phyloP scores from a whole-genome alignment of 202 grass and related monocot genomes.

The Dendrocalamus latiflorus region DNA sequence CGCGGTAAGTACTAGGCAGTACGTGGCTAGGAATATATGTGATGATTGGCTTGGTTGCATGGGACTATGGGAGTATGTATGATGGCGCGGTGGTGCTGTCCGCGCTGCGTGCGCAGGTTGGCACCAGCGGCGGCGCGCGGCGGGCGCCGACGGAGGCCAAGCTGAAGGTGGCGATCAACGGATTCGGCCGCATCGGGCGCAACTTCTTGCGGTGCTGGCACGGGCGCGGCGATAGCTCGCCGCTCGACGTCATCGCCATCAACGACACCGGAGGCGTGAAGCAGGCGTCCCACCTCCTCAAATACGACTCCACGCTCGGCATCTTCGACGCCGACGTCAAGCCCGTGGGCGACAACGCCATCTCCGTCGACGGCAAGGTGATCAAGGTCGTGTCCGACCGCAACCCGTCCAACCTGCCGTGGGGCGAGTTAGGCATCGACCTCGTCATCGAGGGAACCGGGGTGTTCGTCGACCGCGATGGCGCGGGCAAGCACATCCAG shows the following conservation, averaged over 20 bases:
- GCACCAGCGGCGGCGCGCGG: constrained; percentile 36
- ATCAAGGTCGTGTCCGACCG: constrained; percentile 85
- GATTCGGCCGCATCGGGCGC: constrained; percentile 89
- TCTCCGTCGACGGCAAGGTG: too few relatives aligned
- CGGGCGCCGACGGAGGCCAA: constrained; percentile 75
- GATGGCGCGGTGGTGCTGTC: background rate
- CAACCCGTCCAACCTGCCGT: constrained; percentile 71
- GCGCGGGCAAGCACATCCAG: constrained; percentile 90
- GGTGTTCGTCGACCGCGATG: constrained; percentile 80
- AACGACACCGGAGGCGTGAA: constrained; percentile 95
- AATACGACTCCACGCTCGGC: constrained; percentile 94
- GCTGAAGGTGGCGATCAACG: constrained; percentile 98
- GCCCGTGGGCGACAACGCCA: too few relatives aligned
- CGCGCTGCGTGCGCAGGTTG: constrained; percentile 24
- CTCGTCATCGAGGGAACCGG: constrained; percentile 95
- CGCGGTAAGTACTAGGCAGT: too few relatives aligned
- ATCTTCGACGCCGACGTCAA: too few relatives aligned
- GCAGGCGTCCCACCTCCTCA: constrained; percentile 93
- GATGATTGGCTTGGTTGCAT: background rate
- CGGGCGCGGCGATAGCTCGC: constrained; percentile 68
- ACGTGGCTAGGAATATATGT: background rate
- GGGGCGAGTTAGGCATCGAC: constrained; percentile 69
- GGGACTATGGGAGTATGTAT: background rate
- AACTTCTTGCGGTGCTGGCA: constrained; percentile 99
- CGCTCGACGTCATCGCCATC: constrained; percentile 84